Percentiles rank a stretch among this genome's conserved stretches.
phyloP scores from a whole-genome alignment of 2,329 filamentous ascomycete species.

The Cordyceps sp. region DNA sequence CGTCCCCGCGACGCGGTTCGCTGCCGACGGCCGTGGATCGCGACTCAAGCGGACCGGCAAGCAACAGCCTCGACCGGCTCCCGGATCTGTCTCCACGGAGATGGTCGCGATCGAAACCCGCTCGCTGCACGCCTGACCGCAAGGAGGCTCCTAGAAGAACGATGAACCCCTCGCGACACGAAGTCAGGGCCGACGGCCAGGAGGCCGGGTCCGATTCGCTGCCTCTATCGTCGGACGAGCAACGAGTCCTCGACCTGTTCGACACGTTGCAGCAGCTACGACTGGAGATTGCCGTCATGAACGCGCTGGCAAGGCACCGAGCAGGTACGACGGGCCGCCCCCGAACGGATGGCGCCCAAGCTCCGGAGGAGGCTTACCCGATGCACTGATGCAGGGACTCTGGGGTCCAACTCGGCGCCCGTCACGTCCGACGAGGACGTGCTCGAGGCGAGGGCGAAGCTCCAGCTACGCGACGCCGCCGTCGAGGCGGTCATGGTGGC shows the following conservation, averaged over 20 bases:
- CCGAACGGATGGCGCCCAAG: too few relatives aligned
- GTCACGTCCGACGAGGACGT: conserved; percentile 46
- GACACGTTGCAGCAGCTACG: conserved; percentile 55
- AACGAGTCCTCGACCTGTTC: conserved; percentile 50
- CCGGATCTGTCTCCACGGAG: too few relatives aligned
- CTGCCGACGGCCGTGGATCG: too few relatives aligned
- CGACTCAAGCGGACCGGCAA: too few relatives aligned
- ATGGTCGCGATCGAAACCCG: too few relatives aligned
- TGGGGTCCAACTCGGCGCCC: conserved; percentile 30
- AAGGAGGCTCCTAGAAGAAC: background rate
- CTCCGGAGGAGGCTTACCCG: too few relatives aligned
- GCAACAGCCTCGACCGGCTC: too few relatives aligned
- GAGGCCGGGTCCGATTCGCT: conserved; percentile 21
- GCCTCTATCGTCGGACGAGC: conserved; percentile 49
- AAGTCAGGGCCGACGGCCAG: conserved; percentile 9
- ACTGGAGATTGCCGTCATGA: conserved; percentile 53
- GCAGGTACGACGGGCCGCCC: background rate
- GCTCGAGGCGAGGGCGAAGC: conserved; percentile 52
- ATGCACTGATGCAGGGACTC: conserved; percentile 7
- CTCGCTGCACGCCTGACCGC: background rate
- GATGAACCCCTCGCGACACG: conserved; percentile 13
- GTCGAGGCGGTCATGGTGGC: conserved; percentile 52
- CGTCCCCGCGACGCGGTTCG: too few relatives aligned
- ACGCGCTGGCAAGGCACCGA: conserved; percentile 23
- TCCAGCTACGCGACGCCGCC: conserved; percentile 52